These are phyloP conservation scores for Cenchrus purpureus DNA, from an alignment of 176 grass and related monocot species.

Conservation along the genomic window DNA sequence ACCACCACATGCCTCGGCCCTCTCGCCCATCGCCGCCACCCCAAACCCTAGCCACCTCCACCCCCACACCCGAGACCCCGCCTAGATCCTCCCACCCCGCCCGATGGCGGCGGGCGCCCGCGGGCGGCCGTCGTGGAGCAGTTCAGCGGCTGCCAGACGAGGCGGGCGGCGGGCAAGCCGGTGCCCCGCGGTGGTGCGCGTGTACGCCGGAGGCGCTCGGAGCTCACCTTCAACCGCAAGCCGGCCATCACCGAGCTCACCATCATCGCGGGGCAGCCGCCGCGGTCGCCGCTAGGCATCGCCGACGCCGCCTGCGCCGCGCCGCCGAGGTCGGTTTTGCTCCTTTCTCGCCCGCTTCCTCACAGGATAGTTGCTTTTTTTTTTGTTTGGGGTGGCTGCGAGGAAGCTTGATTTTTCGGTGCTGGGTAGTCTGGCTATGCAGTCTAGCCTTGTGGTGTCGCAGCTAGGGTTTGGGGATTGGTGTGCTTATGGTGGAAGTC, in stretches of 20 bases:
- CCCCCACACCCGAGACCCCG: background rate
- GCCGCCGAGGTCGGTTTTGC: constrained; percentile 66
- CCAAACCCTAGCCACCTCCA: constrained; percentile 48
- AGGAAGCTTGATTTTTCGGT: background rate
- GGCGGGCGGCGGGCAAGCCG: constrained; percentile 34
- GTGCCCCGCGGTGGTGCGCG: constrained; percentile 58
- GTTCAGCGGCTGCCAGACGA: constrained; percentile 71
- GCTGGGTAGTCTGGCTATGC: background rate
- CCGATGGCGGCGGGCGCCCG: constrained; percentile 30
- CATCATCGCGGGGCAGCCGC: constrained; percentile 72
- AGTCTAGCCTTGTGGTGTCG: background rate
- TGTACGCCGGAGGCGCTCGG: constrained; percentile 68
- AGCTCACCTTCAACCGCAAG: constrained; percentile 98
- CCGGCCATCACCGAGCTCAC: constrained; percentile 96
- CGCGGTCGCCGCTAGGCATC: constrained; percentile 61
- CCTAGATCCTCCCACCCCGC: constrained; percentile 8
- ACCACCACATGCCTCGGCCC: constrained; percentile 21
- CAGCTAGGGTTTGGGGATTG: constrained; percentile 27
- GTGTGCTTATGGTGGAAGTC: background rate
- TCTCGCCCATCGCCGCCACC: constrained; percentile 29
- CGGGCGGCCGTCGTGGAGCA: constrained; percentile 53
- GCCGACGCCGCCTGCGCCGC: constrained; percentile 76
- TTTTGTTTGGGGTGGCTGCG: background rate
- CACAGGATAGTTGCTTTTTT: background rate
- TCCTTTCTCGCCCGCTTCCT: background rate